phyloP scores from a whole-genome alignment of 2,329 filamentous ascomycete genomes.

The Stemphylium beticola region DNA sequence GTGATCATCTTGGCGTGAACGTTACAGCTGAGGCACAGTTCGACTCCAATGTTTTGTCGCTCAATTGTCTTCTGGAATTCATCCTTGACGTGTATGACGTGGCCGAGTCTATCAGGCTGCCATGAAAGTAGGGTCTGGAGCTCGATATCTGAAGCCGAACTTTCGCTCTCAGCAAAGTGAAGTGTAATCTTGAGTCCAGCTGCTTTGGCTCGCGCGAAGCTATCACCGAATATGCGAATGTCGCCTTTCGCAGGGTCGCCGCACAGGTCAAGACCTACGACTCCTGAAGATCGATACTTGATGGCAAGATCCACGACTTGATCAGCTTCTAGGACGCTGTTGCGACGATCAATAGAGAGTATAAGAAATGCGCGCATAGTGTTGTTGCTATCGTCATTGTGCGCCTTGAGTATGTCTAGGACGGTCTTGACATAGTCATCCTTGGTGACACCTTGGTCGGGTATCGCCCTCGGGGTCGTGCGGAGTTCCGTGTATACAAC shows the following conservation, averaged over 20 bases:
- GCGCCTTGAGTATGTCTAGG: conserved; percentile 66
- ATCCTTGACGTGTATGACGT: conserved; percentile 77
- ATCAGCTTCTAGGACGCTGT: conserved; percentile 63
- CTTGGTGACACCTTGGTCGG: conserved; percentile 61
- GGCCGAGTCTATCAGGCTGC: conserved; percentile 72
- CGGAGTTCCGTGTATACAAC: conserved; percentile 80
- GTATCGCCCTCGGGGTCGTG: conserved; percentile 74
- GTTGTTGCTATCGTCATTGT: conserved; percentile 49
- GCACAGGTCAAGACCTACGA: conserved; percentile 80
- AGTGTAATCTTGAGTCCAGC: conserved; percentile 69
- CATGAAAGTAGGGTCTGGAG: conserved; percentile 69
- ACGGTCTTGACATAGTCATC: conserved; percentile 70
- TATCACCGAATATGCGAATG: conserved; percentile 64
- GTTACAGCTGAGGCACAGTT: conserved; percentile 82
- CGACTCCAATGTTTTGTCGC: conserved; percentile 65
- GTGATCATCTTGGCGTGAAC: conserved; percentile 75
- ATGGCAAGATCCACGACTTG: conserved; percentile 69
- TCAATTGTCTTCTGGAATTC: conserved; percentile 64
- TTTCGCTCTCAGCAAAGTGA: conserved; percentile 76
- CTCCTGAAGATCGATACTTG: conserved; percentile 58
- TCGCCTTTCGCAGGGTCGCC: conserved; percentile 73
- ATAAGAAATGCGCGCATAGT: conserved; percentile 70
- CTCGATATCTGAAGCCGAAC: conserved; percentile 65
- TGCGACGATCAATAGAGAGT: conserved; percentile 75
- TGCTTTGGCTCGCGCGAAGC: conserved; percentile 64